Base-by-base conservation (phyloP, 768 basidiomycete genomes). In the Imleria badia region DNA sequence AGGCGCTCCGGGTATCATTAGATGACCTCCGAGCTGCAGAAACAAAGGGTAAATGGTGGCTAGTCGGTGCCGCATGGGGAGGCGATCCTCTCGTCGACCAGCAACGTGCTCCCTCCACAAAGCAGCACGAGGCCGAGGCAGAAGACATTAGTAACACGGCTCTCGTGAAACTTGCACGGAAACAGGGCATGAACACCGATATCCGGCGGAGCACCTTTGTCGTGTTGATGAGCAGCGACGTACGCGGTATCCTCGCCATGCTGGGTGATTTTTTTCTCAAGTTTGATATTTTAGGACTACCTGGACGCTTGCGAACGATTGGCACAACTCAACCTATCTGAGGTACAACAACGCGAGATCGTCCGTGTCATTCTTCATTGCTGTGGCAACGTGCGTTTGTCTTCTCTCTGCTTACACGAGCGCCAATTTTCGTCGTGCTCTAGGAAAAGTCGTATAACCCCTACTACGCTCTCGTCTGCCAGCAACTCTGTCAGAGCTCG, bases 141-240 rank as follows among this genome's bases (percentile, higher is more conserved):
- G 68, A 68, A 41, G 73, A 73, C 39, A 63, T 66, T 5, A 63
- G 66, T 29, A 66, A 72, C 44, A 76, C 72, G 41, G 68, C 75
- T 6, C 75, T 98, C 31, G 59, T 87, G 36, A 87, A 86, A 61
- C 78, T 98, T n/a, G 96, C 97, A 5, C 80, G 84, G 60, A 88
- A 86, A 66, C 97, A 99, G 68, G 97, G 97, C 20, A 98, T 99
- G 96, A 99, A 99, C 66, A 98, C 95, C 2, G 97, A 98, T 62
- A 87, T 98, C 36, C 81, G 96, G 35, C 78, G 93, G 57, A 87
- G 89, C 51, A 86, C 98, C 48, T 99, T 99, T 65, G 85, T 94
- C 15, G 88, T 95, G 13, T 73, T 98, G 34, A 97, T 98, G 94
- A 96, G 91, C 65, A 91, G 91, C 61, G 93, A 96, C 66, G 96